Evolutionary conservation across 176 grass and related monocot genomes (phyloP), one percentile per base, ranked within the genome.

Genomic region (Saccharum spontaneum): DNA sequence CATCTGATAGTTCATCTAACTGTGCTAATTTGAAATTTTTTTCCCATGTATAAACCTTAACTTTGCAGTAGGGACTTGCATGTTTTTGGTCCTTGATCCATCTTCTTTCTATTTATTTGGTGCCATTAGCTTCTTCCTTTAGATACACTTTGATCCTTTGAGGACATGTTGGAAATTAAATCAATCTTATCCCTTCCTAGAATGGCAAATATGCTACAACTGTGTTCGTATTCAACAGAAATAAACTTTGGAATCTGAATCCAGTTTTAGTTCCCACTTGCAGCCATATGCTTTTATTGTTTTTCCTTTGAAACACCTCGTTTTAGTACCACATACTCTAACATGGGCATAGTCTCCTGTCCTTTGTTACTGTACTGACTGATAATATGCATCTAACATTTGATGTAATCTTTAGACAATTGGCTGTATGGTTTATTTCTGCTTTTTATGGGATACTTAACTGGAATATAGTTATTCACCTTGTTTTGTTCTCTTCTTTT

Each of bases 401-500:
- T 76, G 38, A 52, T 36, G 26, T 62, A 30, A 16, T 63, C 71
- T 63, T 71, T 61, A 38, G 9, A 50, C 39, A 40, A 28, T 79
- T 43, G 20, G 62, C 45, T 28, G 14, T 39, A 36, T 46, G 10
- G 16, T 59, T 70, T 28, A n/a, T 20, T 40, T 9, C 22, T 78
- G 23, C 39, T 52, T 78, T 77, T 10, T 26, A 3, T 26, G 14
- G 2, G 30, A 81, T 69, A 69, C 55, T 74, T 88, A 26, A 33
- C 74, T 85, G 52, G 77, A 87, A 73, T 84, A 6, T 73, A 41
- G 68, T 43, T 28, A 85, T 67, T 37, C n/a, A 62, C 52, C 30
- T 59, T 90, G 38, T 37, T 70, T 84, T 67, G 1, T 72, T 78
- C 76, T 86, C n/a, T 84, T 86, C 23, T 83, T 84, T 77, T 75